Evolutionary conservation across 2,329 filamentous ascomycete genomes (phyloP).

Genomic region (Aspergillus neotritici): DNA sequence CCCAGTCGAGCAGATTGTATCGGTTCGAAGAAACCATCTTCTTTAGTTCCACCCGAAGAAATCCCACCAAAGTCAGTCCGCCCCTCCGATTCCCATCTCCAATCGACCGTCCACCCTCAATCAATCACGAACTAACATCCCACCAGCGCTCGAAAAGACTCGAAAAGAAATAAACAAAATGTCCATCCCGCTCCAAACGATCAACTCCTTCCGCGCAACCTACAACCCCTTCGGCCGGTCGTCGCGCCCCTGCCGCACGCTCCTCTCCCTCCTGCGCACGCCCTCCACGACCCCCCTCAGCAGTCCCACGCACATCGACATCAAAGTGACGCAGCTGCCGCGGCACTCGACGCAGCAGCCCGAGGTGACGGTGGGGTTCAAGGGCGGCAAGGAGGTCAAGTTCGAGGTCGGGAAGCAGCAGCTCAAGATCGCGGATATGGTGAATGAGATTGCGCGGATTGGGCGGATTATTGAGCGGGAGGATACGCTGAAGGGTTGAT

Average conservation of each 20-base stretch:
- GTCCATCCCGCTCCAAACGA: conserved; percentile 37
- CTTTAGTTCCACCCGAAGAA: too few species aligned
- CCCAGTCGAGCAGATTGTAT: too few species aligned
- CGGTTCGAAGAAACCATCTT: too few species aligned
- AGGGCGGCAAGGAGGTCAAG: conserved; percentile 87
- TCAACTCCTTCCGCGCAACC: conserved; percentile 71
- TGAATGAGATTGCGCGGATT: conserved; percentile 86
- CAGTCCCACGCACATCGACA: conserved; percentile 68
- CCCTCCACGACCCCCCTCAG: conserved; percentile 71
- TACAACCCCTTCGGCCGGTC: conserved; percentile 87
- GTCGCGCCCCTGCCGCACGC: conserved; percentile 77
- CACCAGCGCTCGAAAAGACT: neutral
- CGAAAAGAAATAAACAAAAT: conserved; percentile 17
- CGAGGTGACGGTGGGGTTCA: conserved; percentile 75
- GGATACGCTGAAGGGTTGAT: conserved; percentile 62
- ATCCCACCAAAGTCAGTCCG: too few species aligned
- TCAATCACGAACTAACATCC: neutral
- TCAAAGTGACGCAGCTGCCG: conserved; percentile 71
- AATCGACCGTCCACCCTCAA: too few species aligned
- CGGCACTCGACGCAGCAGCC: conserved; percentile 63
- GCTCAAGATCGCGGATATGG: conserved; percentile 75
- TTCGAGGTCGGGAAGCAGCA: conserved; percentile 73
- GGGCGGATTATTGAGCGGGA: conserved; percentile 75
- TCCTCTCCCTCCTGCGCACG: conserved; percentile 80
- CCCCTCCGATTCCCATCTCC: too few species aligned